Percentiles rank a stretch among this genome's conserved stretches.
phyloP scores from a whole-genome alignment of 441 rosid genomes.

The Codiaeum variegatum region DNA sequence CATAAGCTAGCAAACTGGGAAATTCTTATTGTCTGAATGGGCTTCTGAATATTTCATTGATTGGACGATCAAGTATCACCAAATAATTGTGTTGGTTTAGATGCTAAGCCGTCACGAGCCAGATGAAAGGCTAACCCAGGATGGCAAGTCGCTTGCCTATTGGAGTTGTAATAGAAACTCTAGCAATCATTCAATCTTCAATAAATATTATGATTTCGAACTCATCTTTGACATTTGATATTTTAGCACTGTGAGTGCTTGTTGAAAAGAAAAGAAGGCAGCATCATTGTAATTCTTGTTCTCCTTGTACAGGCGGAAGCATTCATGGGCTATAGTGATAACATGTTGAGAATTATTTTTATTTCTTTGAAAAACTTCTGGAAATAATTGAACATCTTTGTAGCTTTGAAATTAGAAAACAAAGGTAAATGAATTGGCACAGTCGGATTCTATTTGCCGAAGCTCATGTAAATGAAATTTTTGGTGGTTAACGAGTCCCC shows the following conservation, averaged over 20 bases:
- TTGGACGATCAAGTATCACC: neutral
- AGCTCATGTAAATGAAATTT: neutral
- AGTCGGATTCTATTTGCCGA: neutral
- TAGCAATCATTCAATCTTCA: neutral
- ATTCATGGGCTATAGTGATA: neutral
- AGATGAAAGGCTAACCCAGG: neutral
- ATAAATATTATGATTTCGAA: neutral
- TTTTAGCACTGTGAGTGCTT: neutral
- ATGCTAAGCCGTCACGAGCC: neutral
- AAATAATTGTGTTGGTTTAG: neutral
- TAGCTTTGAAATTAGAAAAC: neutral
- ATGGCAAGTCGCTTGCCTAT: neutral
- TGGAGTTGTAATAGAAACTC: neutral
- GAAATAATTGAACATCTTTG: neutral
- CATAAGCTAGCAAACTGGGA: too few relatives aligned
- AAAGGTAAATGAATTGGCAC: neutral
- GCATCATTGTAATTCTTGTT: neutral
- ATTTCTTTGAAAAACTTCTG: neutral
- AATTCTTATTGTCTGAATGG: neutral
- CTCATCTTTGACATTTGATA: neutral
- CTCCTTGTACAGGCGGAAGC: neutral
- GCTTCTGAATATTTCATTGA: neutral
- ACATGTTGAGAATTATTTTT: neutral
- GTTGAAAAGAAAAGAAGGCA: neutral
- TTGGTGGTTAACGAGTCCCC: neutral